Evolutionary conservation across 495 filamentous ascomycete genomes (phyloP).

Genomic region (Penicillium lividum): DNA sequence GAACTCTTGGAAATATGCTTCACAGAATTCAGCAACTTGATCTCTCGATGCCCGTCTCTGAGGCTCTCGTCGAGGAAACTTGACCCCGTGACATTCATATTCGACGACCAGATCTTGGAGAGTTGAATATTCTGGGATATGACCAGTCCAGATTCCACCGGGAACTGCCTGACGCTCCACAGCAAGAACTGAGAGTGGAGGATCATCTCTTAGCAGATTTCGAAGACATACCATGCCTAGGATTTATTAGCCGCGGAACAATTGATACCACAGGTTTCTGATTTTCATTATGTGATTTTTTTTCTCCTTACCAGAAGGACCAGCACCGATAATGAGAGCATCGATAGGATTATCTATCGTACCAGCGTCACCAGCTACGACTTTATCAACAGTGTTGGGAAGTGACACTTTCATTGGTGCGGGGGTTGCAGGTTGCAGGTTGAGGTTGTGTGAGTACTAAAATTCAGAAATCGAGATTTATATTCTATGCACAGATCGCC

Average conservation of each 20-base stretch:
- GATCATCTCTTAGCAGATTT: constrained; percentile 11
- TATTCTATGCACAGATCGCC: too few relatives aligned
- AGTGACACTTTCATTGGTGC: background rate
- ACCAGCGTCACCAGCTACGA: constrained; percentile 1
- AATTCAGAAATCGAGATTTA: too few relatives aligned
- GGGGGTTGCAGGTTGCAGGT: background rate
- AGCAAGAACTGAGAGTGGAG: constrained; percentile 5
- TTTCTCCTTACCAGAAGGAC: constrained; percentile 5
- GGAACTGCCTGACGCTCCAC: constrained; percentile 8
- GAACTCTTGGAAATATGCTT: constrained; percentile 11
- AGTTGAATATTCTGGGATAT: constrained; percentile 12
- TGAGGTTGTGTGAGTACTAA: too few relatives aligned
- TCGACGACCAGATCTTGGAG: constrained; percentile 9
- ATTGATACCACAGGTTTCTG: background rate
- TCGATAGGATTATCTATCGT: constrained; percentile 8
- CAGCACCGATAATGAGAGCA: constrained; percentile 11
- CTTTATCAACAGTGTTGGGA: constrained; percentile 1
- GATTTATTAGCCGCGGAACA: background rate
- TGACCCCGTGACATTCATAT: constrained; percentile 11
- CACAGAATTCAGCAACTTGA: constrained; percentile 11
- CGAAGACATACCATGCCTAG: constrained; percentile 10
- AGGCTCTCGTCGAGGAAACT: constrained; percentile 11
- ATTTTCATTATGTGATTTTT: background rate
- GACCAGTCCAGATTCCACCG: constrained; percentile 10
- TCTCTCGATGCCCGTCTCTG: constrained; percentile 8